Evolutionary conservation across 2,329 filamentous ascomycete genomes (phyloP), one percentile per base, ranked within the genome.

Genomic region (Zasmidium angulare): DNA sequence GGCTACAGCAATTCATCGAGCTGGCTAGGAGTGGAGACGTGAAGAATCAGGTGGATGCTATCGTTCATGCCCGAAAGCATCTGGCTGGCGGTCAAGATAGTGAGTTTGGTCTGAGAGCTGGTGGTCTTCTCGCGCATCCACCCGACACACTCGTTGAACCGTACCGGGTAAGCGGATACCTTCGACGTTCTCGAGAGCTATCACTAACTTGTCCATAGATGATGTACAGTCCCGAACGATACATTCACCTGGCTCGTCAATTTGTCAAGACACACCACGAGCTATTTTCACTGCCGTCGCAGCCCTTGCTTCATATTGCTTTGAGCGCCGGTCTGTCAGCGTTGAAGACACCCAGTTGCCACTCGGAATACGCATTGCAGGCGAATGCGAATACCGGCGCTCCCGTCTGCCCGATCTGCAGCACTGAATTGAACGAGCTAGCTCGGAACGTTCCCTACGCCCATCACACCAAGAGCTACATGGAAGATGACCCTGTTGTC

Each of bases 1-100:
- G 95, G 12, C 83, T 96, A 69, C 95, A 99, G 75, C 93, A 98
- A 74, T 98, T 93, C 74, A 93, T 98, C 68, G 95, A 98, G 76
- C 82, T 98, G 61, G 86, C 96, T 60, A 83, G 93, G 60, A 85
- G 82, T 43, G 84, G 84, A 55, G 81, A 87, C 3, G 79, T 83
- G 22, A 72, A 78, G 6, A 91, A 89, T 70, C 80, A 89, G 48
- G 76, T 86, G 50, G 92, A 97, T 63, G 92, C 93, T 12, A 89
- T 92, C 62, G 75, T 82, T 22, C 90, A 98, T 77, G 92, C 92
- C 23, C 89, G 87, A 71, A 96, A 91, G 74, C 89, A 91, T 74
- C 82, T 99, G 24, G 81, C 86, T 17, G 84, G 87, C 1, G 91
- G 89, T 69, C 83, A 83, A 56, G 83, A 89, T 19, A 84, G 83